Percentiles rank a stretch among this genome's conserved stretches.
Evolutionary conservation across 139 green algal species (phyloP).

Genomic region (Chlamydomonas urium): DNA sequence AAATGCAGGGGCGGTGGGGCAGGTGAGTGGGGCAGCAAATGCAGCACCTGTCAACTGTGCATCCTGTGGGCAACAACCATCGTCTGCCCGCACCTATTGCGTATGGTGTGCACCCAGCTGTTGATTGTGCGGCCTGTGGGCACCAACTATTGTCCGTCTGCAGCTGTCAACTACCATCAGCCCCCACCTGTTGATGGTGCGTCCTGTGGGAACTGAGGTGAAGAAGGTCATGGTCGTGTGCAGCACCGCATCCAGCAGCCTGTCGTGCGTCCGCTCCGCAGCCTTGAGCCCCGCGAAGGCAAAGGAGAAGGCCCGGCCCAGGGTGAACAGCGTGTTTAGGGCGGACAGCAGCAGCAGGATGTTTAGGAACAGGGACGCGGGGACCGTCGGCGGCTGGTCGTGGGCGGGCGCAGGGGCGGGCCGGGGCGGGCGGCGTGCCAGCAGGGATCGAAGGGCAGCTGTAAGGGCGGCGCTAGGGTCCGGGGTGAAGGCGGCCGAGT

Average conservation of each 20-base stretch:
- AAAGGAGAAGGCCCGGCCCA: slow-evolving; percentile 77
- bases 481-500: no score
- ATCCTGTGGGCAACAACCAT: no score
- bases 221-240: slow-evolving; percentile 7
- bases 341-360: slow-evolving; percentile 31
- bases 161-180: no score
- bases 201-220: neutral
- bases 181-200: slow-evolving; percentile 14
- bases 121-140: slow-evolving; percentile 67
- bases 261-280: slow-evolving; percentile 48
- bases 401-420: neutral
- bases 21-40: neutral
- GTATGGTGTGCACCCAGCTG: slow-evolving; percentile 38
- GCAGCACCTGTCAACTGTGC: neutral
- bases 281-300: slow-evolving; percentile 67
- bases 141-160: slow-evolving; percentile 24
- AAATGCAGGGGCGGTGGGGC: neutral
- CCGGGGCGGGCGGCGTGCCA: no score
- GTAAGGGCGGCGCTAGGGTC: no score
- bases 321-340: slow-evolving; percentile 60
- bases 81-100: no score
- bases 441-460: no score
- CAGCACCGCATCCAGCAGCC: slow-evolving; percentile 43
- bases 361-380: slow-evolving; percentile 37
- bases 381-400: no score